Base-by-base conservation (phyloP, 2,329 filamentous ascomycete species). In the Didymella arachidicola region DNA sequence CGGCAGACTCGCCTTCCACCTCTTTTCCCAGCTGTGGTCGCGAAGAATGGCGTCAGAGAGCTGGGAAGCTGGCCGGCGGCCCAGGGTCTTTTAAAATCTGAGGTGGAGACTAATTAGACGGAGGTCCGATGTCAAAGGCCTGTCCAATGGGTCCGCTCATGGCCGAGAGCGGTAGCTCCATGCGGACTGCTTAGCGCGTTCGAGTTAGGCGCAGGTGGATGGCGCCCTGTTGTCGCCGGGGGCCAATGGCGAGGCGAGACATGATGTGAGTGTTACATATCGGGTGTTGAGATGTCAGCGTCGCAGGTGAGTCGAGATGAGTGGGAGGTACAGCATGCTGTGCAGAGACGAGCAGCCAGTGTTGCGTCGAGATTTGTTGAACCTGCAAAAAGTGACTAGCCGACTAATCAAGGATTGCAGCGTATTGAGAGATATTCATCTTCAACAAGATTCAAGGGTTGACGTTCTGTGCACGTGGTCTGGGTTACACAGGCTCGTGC, bases 81-180 rank as follows among this genome's bases (percentile, higher is more conserved):
- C 44, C 45, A 42, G 45, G 44, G 45, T 45, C 39, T 59, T 54
- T 59, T 49, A 49, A 39, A 43, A 27, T 42, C 18, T 26, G 11
- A n/a, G 34, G 56, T 59, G 56, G 56, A 59, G 56, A 59, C 50
- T 54, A 51, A 59, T 45, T 54, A 51, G 56, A 46, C 50, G 36
- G 39, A 46, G 45, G 50, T 34, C 56, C 41, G 53, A 41, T 54
- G 50, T 49, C 49, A 44, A 45, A 50, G 30, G 45, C 36, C 36
- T 19, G 18, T 19, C 7, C n/a, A 19, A 11, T 39, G 7, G 36
- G 19, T n/a, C 44, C 50, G 45, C 50, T 49, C 46, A 54, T 59
- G 19, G 46, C 56, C 56, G 50, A 54, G 49, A 46, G 41, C 56
- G 45, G 56, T 51, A 59, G 46, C 45, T 59, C 45, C 25, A 59